These are phyloP conservation scores for Pascua sp. DNA, from an alignment of 1,284 basidiomycete species.

Conservation along the genomic window DNA sequence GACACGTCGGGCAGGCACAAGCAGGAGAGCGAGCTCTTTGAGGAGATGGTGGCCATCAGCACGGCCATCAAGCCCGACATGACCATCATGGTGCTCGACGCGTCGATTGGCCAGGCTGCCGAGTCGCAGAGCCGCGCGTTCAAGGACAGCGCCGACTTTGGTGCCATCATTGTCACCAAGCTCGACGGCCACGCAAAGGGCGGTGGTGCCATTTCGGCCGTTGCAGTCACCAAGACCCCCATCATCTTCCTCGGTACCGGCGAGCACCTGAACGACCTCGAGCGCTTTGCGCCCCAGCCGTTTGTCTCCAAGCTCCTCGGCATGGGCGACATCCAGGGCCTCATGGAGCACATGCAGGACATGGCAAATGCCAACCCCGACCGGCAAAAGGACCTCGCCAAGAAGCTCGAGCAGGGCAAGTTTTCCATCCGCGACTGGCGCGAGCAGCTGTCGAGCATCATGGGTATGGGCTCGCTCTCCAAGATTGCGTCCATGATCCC, in stretches of 20 bases:
- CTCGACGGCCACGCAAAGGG: slow-evolving; percentile 99
- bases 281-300: slow-evolving; percentile 90
- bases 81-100: slow-evolving; percentile 85
- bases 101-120: slow-evolving; percentile 83
- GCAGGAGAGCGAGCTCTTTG: slow-evolving; percentile 93
- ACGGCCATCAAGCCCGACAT: slow-evolving; percentile 89
- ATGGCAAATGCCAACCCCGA: slow-evolving; percentile 88
- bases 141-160: slow-evolving; percentile 96
- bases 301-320: slow-evolving; percentile 97
- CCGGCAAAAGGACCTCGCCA: slow-evolving; percentile 95
- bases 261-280: slow-evolving; percentile 93
- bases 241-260: slow-evolving; percentile 99
- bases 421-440: slow-evolving; percentile 96
- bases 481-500: slow-evolving; percentile 99
- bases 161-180: slow-evolving; percentile 98
- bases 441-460: slow-evolving; percentile 94
- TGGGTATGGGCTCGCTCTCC: slow-evolving; percentile 97
- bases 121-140: slow-evolving; percentile 94
- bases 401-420: slow-evolving; percentile 96
- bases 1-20: slow-evolving; percentile 97
- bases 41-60: slow-evolving; percentile 97
- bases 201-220: slow-evolving; percentile 91
- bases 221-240: slow-evolving; percentile 96
- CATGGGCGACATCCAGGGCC: slow-evolving; percentile 90
- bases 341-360: slow-evolving; percentile 98